A percentile compares a stretch with the other conserved stretches of the same genome.
Conservation (phyloP, 2,329 filamentous ascomycete genomes). For the Pyrenophora teres region DNA sequence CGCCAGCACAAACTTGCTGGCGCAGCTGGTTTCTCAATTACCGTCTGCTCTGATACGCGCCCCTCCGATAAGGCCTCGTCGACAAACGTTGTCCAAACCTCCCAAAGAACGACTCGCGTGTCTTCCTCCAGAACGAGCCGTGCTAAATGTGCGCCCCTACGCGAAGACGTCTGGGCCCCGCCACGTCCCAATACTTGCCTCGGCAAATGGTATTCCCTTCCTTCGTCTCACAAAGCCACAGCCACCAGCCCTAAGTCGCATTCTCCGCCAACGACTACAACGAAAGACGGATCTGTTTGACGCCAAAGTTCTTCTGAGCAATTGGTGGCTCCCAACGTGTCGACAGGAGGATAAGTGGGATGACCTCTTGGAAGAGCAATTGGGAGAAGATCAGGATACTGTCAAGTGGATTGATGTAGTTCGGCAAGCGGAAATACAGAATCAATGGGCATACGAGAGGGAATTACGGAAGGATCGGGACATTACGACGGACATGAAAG, state of each 20-base stretch:
- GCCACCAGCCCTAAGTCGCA: slow-evolving; percentile 60
- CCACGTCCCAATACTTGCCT: slow-evolving; percentile 63
- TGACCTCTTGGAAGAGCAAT: slow-evolving; percentile 33
- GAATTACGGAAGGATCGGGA: slow-evolving; percentile 34
- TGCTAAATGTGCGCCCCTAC: slow-evolving; percentile 59
- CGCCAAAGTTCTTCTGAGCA: slow-evolving; percentile 48
- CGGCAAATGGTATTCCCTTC: slow-evolving; percentile 64
- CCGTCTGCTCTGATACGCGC: slow-evolving; percentile 44
- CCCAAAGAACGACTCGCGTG: slow-evolving; percentile 32
- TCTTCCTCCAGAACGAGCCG: slow-evolving; percentile 44
- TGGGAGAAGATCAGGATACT: slow-evolving; percentile 17
- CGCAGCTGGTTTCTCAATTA: slow-evolving; percentile 45
- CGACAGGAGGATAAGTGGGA: slow-evolving; percentile 58
- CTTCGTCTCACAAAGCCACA: slow-evolving; percentile 71
- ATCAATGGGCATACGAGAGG: slow-evolving; percentile 22
- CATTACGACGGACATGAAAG: slow-evolving; percentile 51
- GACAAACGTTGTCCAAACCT: slow-evolving; percentile 8
- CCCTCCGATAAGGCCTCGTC: slow-evolving; percentile 10
- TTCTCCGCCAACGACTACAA: slow-evolving; percentile 59
- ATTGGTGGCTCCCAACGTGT: slow-evolving; percentile 49
- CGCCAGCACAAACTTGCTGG: slow-evolving; percentile 27
- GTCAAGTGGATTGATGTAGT: slow-evolving; percentile 41
- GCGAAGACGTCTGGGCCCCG: slow-evolving; percentile 58
- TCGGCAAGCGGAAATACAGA: slow-evolving; percentile 20
- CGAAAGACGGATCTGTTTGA: slow-evolving; percentile 52